phyloP scores from a whole-genome alignment of 176 grass and related monocot genomes.

The Chrysopogon serrulatus region DNA sequence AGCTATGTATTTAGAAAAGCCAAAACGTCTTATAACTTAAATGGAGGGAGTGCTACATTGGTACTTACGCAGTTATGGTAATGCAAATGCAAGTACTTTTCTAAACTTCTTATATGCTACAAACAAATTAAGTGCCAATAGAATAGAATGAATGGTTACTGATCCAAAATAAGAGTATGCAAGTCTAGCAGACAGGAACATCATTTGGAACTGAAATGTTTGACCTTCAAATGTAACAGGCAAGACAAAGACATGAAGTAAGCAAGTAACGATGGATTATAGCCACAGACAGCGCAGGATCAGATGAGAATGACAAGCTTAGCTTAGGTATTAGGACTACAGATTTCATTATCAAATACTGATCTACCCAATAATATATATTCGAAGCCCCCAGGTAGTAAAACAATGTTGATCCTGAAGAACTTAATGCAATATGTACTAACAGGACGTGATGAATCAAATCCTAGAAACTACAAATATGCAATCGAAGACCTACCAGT shows the following conservation, averaged over 20 bases:
- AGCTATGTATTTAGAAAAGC: not conserved
- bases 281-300: slow-evolving; percentile 1
- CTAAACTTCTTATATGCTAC: not conserved
- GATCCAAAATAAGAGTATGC: not conserved
- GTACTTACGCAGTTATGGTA: too few relatives aligned
- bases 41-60: not conserved
- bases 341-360: not conserved
- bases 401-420: not conserved
- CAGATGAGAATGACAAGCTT: slow-evolving; percentile 7
- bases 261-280: not conserved
- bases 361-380: not conserved
- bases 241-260: not conserved
- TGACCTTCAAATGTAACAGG: not conserved
- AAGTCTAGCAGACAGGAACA: not conserved
- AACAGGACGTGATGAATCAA: slow-evolving; percentile 12
- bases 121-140: slow-evolving; percentile 1
- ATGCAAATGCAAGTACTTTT: slow-evolving; percentile 10
- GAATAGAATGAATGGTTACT: slow-evolving; percentile 7
- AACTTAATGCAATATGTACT: slow-evolving; percentile 1
- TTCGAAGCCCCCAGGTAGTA: not conserved
- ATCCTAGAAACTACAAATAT: slow-evolving; percentile 10
- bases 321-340: slow-evolving; percentile 5
- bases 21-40: not conserved
- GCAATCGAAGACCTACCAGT: slow-evolving; percentile 55
- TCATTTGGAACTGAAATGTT: not conserved